phyloP scores from a whole-genome alignment of 352 stramenopile genomes.

The Phytophthora syringae region DNA sequence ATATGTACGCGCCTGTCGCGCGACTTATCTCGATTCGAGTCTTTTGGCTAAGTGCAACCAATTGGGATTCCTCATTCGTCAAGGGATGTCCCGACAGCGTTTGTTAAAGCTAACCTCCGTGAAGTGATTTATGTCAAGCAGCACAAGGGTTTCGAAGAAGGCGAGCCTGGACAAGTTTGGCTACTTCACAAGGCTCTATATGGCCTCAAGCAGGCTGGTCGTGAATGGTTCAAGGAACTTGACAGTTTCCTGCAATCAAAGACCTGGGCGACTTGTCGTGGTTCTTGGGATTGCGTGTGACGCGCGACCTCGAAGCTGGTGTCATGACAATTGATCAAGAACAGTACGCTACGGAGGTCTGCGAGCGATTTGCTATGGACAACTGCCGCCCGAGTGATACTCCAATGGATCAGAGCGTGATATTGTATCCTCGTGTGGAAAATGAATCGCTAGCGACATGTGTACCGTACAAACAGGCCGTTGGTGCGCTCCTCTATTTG shows the following conservation, averaged over 20 bases:
- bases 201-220: constrained; percentile 4
- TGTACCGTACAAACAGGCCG: constrained; percentile 2
- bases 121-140: constrained; percentile 11
- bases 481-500: constrained; percentile 5
- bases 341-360: constrained; percentile 1
- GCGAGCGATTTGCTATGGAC: not conserved
- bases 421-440: not conserved
- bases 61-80: not conserved
- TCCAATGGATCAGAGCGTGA: constrained; percentile 5
- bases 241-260: constrained; percentile 6
- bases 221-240: constrained; percentile 8
- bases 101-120: not conserved
- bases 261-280: not conserved
- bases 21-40: constrained; percentile 16
- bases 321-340: constrained; percentile 7
- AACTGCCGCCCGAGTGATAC: not conserved
- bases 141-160: constrained; percentile 7
- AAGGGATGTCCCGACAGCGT: constrained; percentile 6
- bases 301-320: not conserved
- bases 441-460: not conserved
- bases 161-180: constrained; percentile 9
- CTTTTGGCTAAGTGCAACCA: not conserved
- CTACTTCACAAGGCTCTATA: constrained; percentile 6
- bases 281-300: constrained; percentile 8
- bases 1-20: constrained; percentile 16